phyloP scores from a whole-genome alignment of 2,329 filamentous ascomycete genomes.

The Penicillium polonicum region DNA sequence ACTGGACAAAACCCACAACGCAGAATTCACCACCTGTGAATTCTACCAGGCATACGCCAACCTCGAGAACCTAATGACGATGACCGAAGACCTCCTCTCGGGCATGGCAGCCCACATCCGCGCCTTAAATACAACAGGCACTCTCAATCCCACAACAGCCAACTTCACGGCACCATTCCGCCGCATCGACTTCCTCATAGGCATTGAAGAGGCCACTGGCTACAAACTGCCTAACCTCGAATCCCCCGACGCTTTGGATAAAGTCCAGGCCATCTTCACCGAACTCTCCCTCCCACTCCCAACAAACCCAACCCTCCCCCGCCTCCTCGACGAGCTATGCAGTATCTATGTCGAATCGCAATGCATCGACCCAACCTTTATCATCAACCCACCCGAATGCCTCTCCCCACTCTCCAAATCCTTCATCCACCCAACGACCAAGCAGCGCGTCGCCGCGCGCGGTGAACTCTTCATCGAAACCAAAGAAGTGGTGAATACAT shows the following conservation, averaged over 20 bases:
- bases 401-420: constrained; percentile 91
- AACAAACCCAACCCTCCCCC: constrained; percentile 57
- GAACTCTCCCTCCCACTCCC: constrained; percentile 52
- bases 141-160: constrained; percentile 50
- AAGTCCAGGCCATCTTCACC: constrained; percentile 58
- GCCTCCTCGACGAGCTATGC: constrained; percentile 79
- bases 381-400: constrained; percentile 83
- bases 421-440: constrained; percentile 65
- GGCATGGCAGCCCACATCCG: constrained; percentile 56
- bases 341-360: constrained; percentile 73
- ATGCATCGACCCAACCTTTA: constrained; percentile 74
- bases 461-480: constrained; percentile 81
- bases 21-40: constrained; percentile 96
- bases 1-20: constrained; percentile 86
- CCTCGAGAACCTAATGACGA: constrained; percentile 68
- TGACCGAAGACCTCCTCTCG: constrained; percentile 70
- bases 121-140: constrained; percentile 43
- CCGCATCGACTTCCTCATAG: constrained; percentile 79
- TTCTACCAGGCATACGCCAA: constrained; percentile 88
- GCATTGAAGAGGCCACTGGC: constrained; percentile 67
- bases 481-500: constrained; percentile 89
- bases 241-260: constrained; percentile 54
- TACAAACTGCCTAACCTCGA: constrained; percentile 64
- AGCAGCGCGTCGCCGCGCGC: constrained; percentile 74
- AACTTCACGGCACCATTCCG: constrained; percentile 60